Evolutionary conservation across 352 stramenopile species (phyloP).

Genomic region (Phytophthora tubulina): DNA sequence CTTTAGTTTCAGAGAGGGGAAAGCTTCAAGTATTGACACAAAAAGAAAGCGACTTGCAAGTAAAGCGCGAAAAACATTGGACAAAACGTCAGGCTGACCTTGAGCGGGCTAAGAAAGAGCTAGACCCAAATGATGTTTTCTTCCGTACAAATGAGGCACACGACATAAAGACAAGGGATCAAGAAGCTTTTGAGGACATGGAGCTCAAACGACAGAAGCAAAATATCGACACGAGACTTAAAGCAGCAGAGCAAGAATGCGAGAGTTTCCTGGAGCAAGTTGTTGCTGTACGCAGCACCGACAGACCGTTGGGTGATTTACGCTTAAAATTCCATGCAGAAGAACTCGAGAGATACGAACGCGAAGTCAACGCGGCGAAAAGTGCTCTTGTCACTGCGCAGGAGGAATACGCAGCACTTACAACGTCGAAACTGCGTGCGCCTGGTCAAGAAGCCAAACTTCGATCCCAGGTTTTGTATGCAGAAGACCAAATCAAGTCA

Average conservation of each 20-base stretch:
- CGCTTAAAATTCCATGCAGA: slow-evolving; percentile 70
- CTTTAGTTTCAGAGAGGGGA: slow-evolving; percentile 52
- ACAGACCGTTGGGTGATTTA: slow-evolving; percentile 60
- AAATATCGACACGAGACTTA: slow-evolving; percentile 57
- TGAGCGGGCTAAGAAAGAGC: slow-evolving; percentile 72
- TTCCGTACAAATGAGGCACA: slow-evolving; percentile 74
- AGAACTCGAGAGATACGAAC: slow-evolving; percentile 59
- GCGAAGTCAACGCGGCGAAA: slow-evolving; percentile 61
- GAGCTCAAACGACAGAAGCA: slow-evolving; percentile 56
- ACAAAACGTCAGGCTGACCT: slow-evolving; percentile 69
- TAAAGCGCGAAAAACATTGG: slow-evolving; percentile 72
- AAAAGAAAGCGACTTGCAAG: slow-evolving; percentile 52
- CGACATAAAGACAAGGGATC: slow-evolving; percentile 63
- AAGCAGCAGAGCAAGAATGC: slow-evolving; percentile 51
- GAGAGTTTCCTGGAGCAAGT: slow-evolving; percentile 48
- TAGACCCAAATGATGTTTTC: slow-evolving; percentile 84
- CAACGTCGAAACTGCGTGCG: slow-evolving; percentile 55
- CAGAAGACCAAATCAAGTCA: slow-evolving; percentile 75
- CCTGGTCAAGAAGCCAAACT: slow-evolving; percentile 62
- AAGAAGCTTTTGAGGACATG: slow-evolving; percentile 66
- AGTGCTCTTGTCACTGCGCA: slow-evolving; percentile 55
- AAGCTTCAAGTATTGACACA: slow-evolving; percentile 68
- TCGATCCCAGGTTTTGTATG: slow-evolving; percentile 75
- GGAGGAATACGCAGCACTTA: slow-evolving; percentile 76
- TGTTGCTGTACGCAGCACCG: slow-evolving; percentile 44